A percentile compares a stretch with the other conserved stretches of the same genome.
phyloP scores from a whole-genome alignment of 768 basidiomycete species.

The Mycena belliarum region DNA sequence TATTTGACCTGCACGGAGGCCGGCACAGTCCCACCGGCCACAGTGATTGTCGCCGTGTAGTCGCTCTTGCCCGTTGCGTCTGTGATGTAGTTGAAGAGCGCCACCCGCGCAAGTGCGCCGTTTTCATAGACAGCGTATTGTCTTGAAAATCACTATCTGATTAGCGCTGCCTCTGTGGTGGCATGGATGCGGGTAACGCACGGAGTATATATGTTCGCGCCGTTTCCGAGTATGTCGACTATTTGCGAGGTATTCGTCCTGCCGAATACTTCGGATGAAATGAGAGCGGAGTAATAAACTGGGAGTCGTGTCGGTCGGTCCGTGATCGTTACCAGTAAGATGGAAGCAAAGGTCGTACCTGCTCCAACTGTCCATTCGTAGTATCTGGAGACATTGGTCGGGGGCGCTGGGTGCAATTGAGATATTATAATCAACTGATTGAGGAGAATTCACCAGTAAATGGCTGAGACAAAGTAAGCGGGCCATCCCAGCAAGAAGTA shows the following conservation, averaged over 20 bases:
- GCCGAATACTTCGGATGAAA: conserved; percentile 73
- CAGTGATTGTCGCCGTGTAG: conserved; percentile 51
- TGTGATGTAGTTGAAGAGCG: conserved; percentile 72
- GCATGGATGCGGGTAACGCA: conserved; percentile 22
- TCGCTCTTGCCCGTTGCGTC: conserved; percentile 58
- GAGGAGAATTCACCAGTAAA: conserved; percentile 52
- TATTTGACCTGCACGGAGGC: conserved; percentile 52
- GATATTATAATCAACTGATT: background rate
- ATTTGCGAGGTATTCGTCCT: conserved; percentile 63
- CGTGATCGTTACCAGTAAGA: background rate
- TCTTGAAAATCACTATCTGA: background rate
- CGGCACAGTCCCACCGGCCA: conserved; percentile 47
- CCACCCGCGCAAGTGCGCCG: conserved; percentile 58
- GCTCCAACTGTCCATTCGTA: conserved; percentile 71
- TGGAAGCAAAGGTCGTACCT: background rate
- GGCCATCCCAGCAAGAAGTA: background rate
- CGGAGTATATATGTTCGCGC: conserved; percentile 57
- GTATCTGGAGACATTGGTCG: conserved; percentile 54
- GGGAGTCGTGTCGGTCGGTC: conserved; percentile 27
- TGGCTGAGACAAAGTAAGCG: conserved; percentile 9
- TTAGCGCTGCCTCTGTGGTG: no score
- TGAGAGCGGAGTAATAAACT: conserved; percentile 71
- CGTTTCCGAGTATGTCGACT: conserved; percentile 60
- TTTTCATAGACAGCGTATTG: conserved; percentile 75
- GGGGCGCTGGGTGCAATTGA: conserved; percentile 35